These are phyloP conservation scores for Lanmaoa pseudosensibilis DNA, from an alignment of 768 basidiomycete genomes.

Conservation along the genomic window DNA sequence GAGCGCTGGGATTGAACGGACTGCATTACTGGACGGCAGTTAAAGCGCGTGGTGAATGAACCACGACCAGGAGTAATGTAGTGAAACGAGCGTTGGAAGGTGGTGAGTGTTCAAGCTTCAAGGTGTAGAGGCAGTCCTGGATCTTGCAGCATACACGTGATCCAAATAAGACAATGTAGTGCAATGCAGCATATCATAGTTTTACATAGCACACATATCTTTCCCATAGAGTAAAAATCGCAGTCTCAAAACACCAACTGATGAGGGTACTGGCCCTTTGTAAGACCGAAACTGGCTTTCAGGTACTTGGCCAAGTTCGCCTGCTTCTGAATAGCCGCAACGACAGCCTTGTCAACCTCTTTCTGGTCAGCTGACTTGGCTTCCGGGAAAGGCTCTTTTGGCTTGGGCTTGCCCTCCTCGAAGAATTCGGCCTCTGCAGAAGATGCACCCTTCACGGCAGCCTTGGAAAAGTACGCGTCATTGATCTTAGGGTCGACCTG, in stretches of 20 bases:
- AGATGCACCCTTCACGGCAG: conserved; percentile 59
- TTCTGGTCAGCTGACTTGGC: conserved; percentile 92
- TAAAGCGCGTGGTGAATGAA: conserved; percentile 2
- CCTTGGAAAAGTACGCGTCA: conserved; percentile 92
- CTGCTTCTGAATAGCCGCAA: conserved; percentile 86
- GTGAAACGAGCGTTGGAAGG: conserved; percentile 1
- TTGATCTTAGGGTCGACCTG: conserved; percentile 88
- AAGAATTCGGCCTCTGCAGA: conserved; percentile 99
- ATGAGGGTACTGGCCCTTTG: conserved; percentile 97
- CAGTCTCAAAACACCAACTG: conserved; percentile 78
- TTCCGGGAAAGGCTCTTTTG: conserved; percentile 82
- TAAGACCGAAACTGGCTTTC: conserved; percentile 87
- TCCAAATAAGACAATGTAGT: conserved; percentile 15
- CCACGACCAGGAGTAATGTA: conserved; percentile 1
- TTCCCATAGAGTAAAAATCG: conserved; percentile 11
- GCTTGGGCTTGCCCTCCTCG: conserved; percentile 87
- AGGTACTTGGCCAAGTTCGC: conserved; percentile 92
- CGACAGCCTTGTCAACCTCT: conserved; percentile 72
- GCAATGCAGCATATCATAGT: conserved; percentile 27
- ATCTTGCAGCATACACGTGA: conserved; percentile 12
- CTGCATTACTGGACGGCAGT: conserved; percentile 7
- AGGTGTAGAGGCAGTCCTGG: neutral
- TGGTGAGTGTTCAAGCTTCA: neutral
- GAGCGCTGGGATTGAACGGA: neutral
- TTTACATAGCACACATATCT: conserved; percentile 25